Conservation (phyloP, 192 early-diverging fungal genomes). For the Glomus cerebriforme region DNA sequence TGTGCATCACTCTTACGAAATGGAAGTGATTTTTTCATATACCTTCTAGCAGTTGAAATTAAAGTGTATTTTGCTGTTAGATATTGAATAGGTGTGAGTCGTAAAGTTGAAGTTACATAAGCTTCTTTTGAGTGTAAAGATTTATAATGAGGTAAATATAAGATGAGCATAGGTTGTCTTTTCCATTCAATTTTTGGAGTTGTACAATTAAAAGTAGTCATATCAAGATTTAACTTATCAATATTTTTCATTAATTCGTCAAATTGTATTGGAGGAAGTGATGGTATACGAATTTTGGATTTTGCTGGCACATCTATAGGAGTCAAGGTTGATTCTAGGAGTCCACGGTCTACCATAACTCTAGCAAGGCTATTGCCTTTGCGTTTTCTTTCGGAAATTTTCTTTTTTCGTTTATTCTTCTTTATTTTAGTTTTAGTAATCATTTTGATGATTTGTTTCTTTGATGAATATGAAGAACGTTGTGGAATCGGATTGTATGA, state of each 20-base stretch:
- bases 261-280: no score
- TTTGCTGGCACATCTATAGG: background rate
- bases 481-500: background rate
- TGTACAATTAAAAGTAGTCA: background rate
- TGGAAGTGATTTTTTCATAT: constrained; percentile 37
- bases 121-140: constrained; percentile 67
- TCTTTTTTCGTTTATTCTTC: background rate
- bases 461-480: background rate
- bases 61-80: constrained; percentile 81
- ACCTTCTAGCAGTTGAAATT: constrained; percentile 61
- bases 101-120: constrained; percentile 75
- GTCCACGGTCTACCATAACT: constrained; percentile 21
- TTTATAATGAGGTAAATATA: constrained; percentile 37
- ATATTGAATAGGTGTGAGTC: constrained; percentile 82
- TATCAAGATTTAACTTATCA: constrained; percentile 3
- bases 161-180: background rate
- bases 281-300: background rate
- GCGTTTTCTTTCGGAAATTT: background rate
- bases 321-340: background rate
- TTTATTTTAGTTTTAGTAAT: background rate
- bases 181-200: constrained; percentile 12
- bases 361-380: constrained; percentile 11
- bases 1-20: constrained; percentile 94
- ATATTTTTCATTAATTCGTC: background rate
- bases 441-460: background rate